Conservation (phyloP, 345 rosid species). For the Eucalyptus grandis region DNA sequence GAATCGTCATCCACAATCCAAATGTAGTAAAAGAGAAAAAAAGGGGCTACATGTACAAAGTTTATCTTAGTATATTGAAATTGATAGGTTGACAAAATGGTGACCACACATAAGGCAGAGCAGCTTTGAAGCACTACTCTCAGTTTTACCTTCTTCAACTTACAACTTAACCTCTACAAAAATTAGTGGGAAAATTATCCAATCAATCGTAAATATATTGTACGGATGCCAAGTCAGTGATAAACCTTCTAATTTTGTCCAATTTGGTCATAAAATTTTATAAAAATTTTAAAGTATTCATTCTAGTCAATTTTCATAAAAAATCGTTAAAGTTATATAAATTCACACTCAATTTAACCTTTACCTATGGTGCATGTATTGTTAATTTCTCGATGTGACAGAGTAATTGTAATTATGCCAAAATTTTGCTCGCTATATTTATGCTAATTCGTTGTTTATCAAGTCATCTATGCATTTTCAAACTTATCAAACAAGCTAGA, state of each 20-base stretch:
- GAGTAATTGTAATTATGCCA: background rate
- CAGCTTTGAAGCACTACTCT: background rate
- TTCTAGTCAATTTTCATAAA: accelerated
- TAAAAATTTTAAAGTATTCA: too few relatives aligned
- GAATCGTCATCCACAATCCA: background rate
- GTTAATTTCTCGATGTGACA: accelerated
- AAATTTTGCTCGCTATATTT: background rate
- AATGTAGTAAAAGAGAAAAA: background rate
- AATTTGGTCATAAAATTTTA: too few relatives aligned
- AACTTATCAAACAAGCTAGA: background rate
- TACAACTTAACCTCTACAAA: background rate
- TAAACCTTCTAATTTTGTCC: accelerated
- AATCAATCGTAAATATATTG: accelerated
- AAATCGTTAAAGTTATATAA: too few relatives aligned
- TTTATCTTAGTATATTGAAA: background rate
- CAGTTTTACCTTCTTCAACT: background rate
- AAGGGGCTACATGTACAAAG: background rate
- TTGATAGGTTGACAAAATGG: background rate
- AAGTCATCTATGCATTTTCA: background rate
- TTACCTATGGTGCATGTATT: background rate
- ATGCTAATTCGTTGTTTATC: background rate
- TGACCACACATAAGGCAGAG: background rate
- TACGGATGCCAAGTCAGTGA: accelerated
- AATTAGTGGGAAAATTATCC: too few relatives aligned
- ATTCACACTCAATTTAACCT: background rate